phyloP scores from a whole-genome alignment of 202 grass and related monocot genomes.

The Setaria italica region DNA sequence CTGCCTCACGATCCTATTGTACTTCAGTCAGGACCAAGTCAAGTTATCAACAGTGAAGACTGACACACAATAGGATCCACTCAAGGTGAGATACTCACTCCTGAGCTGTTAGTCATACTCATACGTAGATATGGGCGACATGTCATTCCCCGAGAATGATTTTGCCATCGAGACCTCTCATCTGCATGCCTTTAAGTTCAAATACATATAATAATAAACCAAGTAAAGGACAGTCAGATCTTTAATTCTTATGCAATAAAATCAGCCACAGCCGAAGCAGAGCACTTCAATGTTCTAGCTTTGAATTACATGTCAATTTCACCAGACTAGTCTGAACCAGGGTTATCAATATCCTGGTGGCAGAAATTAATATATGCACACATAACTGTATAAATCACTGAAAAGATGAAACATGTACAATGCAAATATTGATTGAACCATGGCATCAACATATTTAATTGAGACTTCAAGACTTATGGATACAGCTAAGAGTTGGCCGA shows the following conservation, averaged over 20 bases:
- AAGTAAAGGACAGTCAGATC: slow-evolving; percentile 52
- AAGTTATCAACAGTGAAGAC: slow-evolving; percentile 42
- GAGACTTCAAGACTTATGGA: not conserved
- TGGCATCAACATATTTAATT: slow-evolving; percentile 21
- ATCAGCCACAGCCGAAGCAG: slow-evolving; percentile 47
- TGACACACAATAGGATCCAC: slow-evolving; percentile 27
- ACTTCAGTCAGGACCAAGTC: slow-evolving; percentile 27
- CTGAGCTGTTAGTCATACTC: slow-evolving; percentile 11
- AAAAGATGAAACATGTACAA: not conserved
- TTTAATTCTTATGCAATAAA: slow-evolving; percentile 51
- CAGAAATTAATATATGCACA: not conserved
- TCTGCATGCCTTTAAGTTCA: slow-evolving; percentile 41
- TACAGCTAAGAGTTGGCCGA: not conserved
- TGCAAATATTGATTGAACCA: not conserved
- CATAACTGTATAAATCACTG: not conserved
- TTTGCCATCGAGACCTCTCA: slow-evolving; percentile 49
- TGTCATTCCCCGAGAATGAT: slow-evolving; percentile 50
- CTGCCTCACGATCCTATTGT: slow-evolving; percentile 30
- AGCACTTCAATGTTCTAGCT: slow-evolving; percentile 49
- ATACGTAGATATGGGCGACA: slow-evolving; percentile 17
- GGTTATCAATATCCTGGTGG: slow-evolving; percentile 31
- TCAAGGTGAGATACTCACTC: slow-evolving; percentile 18
- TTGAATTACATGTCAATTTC: slow-evolving; percentile 37
- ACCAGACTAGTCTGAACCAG: slow-evolving; percentile 16
- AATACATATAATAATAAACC: slow-evolving; percentile 43